Evolutionary conservation across 1,284 basidiomycete species (phyloP).

Genomic region (Volvariella volvacea): DNA sequence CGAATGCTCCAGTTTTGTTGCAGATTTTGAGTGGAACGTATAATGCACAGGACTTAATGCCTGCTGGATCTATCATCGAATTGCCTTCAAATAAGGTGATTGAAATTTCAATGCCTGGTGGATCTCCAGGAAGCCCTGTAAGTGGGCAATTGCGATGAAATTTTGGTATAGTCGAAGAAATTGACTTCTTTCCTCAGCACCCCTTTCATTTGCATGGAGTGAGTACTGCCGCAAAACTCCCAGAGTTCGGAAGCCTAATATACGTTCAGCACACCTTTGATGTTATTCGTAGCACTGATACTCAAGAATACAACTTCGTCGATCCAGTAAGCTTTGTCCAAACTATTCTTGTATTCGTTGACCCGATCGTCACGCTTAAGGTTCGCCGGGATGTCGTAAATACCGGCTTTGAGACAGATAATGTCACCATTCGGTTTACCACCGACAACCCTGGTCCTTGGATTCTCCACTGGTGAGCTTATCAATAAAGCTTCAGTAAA

Average conservation of each 20-base stretch:
- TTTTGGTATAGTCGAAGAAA: slow-evolving; percentile 1
- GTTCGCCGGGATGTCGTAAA: slow-evolving; percentile 23
- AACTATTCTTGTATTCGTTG: background rate
- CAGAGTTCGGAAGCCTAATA: background rate
- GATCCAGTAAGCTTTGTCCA: slow-evolving; percentile 19
- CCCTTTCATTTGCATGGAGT: slow-evolving; percentile 30
- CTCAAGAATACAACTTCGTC: slow-evolving; percentile 23
- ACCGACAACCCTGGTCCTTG: slow-evolving; percentile 35
- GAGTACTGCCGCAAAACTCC: slow-evolving; percentile 8
- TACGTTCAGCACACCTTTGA: slow-evolving; percentile 21
- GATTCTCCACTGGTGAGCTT: slow-evolving; percentile 33
- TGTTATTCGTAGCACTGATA: slow-evolving; percentile 28
- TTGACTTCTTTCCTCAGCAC: slow-evolving; percentile 15
- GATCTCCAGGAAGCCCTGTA: slow-evolving; percentile 18
- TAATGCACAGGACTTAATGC: slow-evolving; percentile 36
- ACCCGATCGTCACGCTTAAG: background rate
- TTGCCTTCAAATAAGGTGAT: slow-evolving; percentile 39
- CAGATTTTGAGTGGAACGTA: slow-evolving; percentile 44
- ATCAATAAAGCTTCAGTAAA: background rate
- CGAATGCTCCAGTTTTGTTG: slow-evolving; percentile 38
- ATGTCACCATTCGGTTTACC: slow-evolving; percentile 23
- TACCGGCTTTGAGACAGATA: slow-evolving; percentile 16
- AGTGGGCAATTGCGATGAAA: slow-evolving; percentile 7
- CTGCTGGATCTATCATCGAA: slow-evolving; percentile 34
- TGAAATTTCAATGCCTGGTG: slow-evolving; percentile 30